Evolutionary conservation across 2,329 filamentous ascomycete genomes (phyloP).

Genomic region (Pseudogymnoascus pannorum): DNA sequence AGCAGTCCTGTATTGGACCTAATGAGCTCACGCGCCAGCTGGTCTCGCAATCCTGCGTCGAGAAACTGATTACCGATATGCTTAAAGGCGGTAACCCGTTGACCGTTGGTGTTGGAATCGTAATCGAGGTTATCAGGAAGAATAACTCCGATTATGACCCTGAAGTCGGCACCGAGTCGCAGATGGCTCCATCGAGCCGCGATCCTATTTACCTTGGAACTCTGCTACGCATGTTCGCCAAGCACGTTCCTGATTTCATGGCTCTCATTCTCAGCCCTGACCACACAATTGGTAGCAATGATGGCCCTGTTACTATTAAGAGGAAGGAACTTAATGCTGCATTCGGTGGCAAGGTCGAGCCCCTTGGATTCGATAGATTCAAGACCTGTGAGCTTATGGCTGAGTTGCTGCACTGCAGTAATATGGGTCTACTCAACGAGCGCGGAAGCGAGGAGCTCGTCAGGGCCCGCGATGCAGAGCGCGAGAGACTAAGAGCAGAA

Average conservation of each 20-base stretch:
- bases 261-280: constrained; percentile 71
- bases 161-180: constrained; percentile 75
- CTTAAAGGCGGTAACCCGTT: constrained; percentile 85
- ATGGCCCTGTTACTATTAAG: constrained; percentile 53
- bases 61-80: constrained; percentile 86
- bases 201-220: constrained; percentile 96
- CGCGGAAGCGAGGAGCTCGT: constrained; percentile 83
- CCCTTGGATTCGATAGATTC: constrained; percentile 93
- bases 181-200: constrained; percentile 69
- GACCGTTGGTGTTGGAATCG: constrained; percentile 91
- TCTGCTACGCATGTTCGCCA: constrained; percentile 78
- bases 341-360: constrained; percentile 86
- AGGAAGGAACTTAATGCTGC: constrained; percentile 74
- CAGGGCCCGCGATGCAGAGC: constrained; percentile 67
- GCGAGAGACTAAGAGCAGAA: constrained; percentile 69
- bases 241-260: constrained; percentile 93
- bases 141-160: constrained; percentile 99
- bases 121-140: constrained; percentile 97
- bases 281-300: constrained; percentile 48
- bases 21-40: constrained; percentile 94
- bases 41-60: constrained; percentile 77
- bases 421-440: constrained; percentile 95
- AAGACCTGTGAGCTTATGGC: constrained; percentile 99
- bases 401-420: constrained; percentile 92
- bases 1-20: constrained; percentile 96